phyloP scores from a whole-genome alignment of 2,329 filamentous ascomycete genomes.

The Neocucurbitaria cava region DNA sequence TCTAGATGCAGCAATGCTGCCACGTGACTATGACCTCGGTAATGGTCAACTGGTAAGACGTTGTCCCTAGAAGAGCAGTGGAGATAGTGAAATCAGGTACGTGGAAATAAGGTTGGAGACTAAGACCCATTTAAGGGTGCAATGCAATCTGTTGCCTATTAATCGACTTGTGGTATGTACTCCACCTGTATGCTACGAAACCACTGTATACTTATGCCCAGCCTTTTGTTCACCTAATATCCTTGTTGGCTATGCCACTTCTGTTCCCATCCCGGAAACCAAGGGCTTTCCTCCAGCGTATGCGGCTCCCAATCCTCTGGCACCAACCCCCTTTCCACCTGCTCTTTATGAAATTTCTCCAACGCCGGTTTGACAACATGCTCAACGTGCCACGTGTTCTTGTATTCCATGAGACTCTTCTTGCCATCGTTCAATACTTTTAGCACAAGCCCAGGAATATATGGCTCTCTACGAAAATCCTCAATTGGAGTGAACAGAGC shows the following conservation, averaged over 20 bases:
- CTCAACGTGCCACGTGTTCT: constrained; percentile 81
- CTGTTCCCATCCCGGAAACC: constrained; percentile 76
- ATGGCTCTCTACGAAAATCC: constrained; percentile 74
- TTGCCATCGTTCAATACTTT: constrained; percentile 77
- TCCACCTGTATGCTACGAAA: background rate
- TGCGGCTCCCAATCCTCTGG: constrained; percentile 68
- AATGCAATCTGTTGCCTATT: background rate
- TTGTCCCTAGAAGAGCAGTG: background rate
- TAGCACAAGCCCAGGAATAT: constrained; percentile 71
- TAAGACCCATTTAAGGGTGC: background rate
- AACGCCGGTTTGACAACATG: constrained; percentile 73
- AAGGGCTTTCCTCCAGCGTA: constrained; percentile 78
- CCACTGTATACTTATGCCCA: background rate
- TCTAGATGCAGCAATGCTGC: too few species aligned
- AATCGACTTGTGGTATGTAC: background rate
- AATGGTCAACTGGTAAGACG: too few species aligned
- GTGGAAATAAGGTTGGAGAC: background rate
- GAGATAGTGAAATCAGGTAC: too few species aligned
- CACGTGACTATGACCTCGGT: too few species aligned
- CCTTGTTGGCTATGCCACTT: constrained; percentile 74
- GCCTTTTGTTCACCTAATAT: constrained; percentile 50
- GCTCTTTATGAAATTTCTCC: constrained; percentile 69
- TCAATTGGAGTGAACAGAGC: constrained; percentile 78
- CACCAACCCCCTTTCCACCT: constrained; percentile 68
- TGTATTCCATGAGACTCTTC: constrained; percentile 75